A percentile compares a stretch with the other conserved stretches of the same genome.
Evolutionary conservation across 2,329 filamentous ascomycete genomes (phyloP).

Genomic region (Dactylella cylindrospora): DNA sequence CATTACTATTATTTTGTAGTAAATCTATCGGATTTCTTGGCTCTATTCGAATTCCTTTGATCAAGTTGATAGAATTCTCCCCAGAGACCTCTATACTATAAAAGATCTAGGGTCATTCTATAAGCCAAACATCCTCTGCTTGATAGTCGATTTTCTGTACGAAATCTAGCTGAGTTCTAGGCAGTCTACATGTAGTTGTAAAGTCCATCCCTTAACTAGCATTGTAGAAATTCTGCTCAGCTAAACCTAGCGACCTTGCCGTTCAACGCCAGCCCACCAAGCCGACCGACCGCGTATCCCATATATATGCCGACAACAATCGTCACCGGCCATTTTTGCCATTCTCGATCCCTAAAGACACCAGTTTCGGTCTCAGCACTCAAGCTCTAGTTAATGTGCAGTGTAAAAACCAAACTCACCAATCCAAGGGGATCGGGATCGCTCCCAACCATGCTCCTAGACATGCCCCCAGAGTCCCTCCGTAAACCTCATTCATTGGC

Average conservation of each 20-base stretch:
- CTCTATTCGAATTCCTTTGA: too few relatives aligned
- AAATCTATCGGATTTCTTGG: too few relatives aligned
- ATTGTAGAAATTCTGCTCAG: background rate
- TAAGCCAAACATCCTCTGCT: too few relatives aligned
- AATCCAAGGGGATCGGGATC: slow-evolving; percentile 92
- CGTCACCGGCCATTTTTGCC: slow-evolving; percentile 97
- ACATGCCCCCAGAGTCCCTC: slow-evolving; percentile 73
- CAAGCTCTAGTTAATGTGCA: background rate
- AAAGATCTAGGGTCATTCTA: too few relatives aligned
- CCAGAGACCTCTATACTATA: too few relatives aligned
- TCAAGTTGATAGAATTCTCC: too few relatives aligned
- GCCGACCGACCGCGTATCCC: slow-evolving; percentile 72
- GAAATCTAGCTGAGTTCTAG: too few relatives aligned
- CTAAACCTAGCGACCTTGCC: slow-evolving; percentile 50
- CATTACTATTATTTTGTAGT: too few relatives aligned
- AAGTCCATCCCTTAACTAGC: too few relatives aligned
- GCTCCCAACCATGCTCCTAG: slow-evolving; percentile 90
- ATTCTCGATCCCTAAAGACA: slow-evolving; percentile 74
- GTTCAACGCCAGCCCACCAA: slow-evolving; percentile 58
- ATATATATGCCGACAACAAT: slow-evolving; percentile 79
- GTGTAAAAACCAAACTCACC: slow-evolving; percentile 57
- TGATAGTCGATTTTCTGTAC: too few relatives aligned
- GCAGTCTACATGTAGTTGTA: too few relatives aligned
- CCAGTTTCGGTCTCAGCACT: background rate
- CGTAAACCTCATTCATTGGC: slow-evolving; percentile 82